A percentile compares a stretch with the other conserved stretches of the same genome.
phyloP scores from a whole-genome alignment of 768 basidiomycete species.

The Punctularia strigosozonata region DNA sequence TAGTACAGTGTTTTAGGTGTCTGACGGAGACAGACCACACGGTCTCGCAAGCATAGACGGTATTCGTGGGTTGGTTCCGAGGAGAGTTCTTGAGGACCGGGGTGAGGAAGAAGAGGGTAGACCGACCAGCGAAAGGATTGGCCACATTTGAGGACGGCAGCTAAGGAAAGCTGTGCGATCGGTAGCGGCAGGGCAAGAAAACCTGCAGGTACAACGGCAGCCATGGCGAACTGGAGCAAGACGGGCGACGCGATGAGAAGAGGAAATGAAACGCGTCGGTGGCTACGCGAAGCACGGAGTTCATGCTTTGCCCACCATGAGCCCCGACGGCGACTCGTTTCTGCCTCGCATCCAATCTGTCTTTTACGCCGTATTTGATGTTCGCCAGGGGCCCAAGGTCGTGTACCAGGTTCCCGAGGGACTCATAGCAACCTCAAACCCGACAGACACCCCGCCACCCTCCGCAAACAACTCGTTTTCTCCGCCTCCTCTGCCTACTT shows the following conservation, averaged over 20 bases:
- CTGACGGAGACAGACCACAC: slow-evolving; percentile 77
- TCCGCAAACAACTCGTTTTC: slow-evolving; percentile 15
- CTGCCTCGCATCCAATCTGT: slow-evolving; percentile 73
- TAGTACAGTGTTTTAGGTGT: slow-evolving; percentile 54
- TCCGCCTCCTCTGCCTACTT: slow-evolving; percentile 22
- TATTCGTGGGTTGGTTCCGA: slow-evolving; percentile 45
- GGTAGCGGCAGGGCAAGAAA: slow-evolving; percentile 53
- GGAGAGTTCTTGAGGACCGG: slow-evolving; percentile 7
- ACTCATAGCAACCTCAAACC: slow-evolving; percentile 42
- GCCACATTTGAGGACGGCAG: slow-evolving; percentile 70
- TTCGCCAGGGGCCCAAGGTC: slow-evolving; percentile 75
- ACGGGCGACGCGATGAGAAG: too few relatives aligned
- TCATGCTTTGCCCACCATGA: slow-evolving; percentile 21
- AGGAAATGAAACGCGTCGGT: not conserved
- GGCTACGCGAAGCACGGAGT: not conserved
- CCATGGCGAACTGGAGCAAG: slow-evolving; percentile 6
- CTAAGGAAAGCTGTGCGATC: slow-evolving; percentile 61
- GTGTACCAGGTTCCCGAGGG: slow-evolving; percentile 92
- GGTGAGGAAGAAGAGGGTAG: slow-evolving; percentile 24
- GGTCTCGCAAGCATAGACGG: slow-evolving; percentile 67
- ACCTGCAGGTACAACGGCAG: slow-evolving; percentile 15
- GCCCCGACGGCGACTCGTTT: slow-evolving; percentile 52
- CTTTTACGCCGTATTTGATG: slow-evolving; percentile 91
- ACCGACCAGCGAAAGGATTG: slow-evolving; percentile 80
- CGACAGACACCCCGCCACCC: slow-evolving; percentile 3